Evolutionary conservation across 176 grass and related monocot species (phyloP), one percentile per base, ranked within the genome.

Genomic region (Aegilops speltoides): DNA sequence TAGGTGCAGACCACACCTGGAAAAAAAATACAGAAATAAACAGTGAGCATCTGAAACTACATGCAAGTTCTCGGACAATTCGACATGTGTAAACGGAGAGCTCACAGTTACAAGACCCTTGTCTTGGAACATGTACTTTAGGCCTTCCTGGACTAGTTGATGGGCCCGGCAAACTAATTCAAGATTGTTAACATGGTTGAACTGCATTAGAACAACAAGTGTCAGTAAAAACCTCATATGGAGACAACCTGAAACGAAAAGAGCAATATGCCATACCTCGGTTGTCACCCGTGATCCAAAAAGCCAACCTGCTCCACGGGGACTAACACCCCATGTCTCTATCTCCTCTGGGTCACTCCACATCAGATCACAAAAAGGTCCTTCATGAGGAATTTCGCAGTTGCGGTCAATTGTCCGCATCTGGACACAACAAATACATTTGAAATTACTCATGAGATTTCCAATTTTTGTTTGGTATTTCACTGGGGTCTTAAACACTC

Each of bases 51-150:
- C 61, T 54, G 1, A 16, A 76, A 76, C 43, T 56, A 26, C 38
- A 4, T 74, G 22, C 71, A 9, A 17, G 38, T 73, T 25, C 69
- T 25, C 13, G 38, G n/a, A 38, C 11, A 25, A 52, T 17, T 69
- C 1, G 33, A 77, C 26, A 76, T 10, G 12, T 33, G 62, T 31
- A 77, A 81, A 54, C 2, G 48, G 23, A 76, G 86, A 94, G 45
- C 96, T 94, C 73, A 98, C 96, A 84, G 96, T 98, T 45, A 98
- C 96, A 77, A 98, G 96, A 52, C 96, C 96, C 88, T 98, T 98
- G 88, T 98, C 96, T 65, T 86, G 95, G 84, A 98, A 98, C 96
- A 98, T 98, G 87, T 98, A 98, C 72, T 98, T 96, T 68, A 98
- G 86, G 8, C 96, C 96, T 92, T 98, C 94, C 82, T 96, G 94